A percentile compares a stretch with the other conserved stretches of the same genome.
Evolutionary conservation across 2,329 filamentous ascomycete species (phyloP).

Genomic region (Claviceps sorghi): DNA sequence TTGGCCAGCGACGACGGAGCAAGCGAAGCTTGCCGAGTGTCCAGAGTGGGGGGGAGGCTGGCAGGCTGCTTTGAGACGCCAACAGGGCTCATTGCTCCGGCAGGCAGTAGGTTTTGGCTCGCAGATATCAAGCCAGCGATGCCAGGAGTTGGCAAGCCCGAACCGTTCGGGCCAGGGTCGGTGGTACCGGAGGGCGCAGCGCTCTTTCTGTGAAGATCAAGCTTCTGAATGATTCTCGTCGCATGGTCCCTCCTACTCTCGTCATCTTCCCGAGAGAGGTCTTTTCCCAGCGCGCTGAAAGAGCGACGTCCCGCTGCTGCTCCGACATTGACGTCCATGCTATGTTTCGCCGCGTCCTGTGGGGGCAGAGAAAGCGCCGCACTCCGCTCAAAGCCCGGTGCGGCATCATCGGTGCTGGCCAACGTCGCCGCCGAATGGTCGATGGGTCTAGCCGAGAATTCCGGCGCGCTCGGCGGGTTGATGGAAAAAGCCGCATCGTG

Average conservation of each 20-base stretch:
- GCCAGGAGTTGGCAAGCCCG: conserved; percentile 35
- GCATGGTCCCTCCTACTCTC: conserved; percentile 70
- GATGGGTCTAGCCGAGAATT: conserved; percentile 70
- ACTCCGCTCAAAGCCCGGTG: conserved; percentile 38
- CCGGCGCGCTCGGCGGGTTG: conserved; percentile 70
- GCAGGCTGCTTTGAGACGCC: conserved; percentile 14
- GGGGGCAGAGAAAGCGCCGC: conserved; percentile 50
- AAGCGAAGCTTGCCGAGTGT: conserved; percentile 45
- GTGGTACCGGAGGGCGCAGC: conserved; percentile 35
- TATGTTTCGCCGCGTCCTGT: conserved; percentile 46
- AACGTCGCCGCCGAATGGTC: conserved; percentile 52
- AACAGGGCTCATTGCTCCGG: conserved; percentile 17
- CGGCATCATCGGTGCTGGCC: conserved; percentile 30
- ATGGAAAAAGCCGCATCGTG: conserved; percentile 78
- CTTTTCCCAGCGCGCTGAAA: conserved; percentile 35
- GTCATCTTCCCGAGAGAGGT: conserved; percentile 48
- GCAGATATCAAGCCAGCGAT: conserved; percentile 78
- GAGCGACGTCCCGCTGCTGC: conserved; percentile 35
- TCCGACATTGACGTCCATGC: conserved; percentile 48
- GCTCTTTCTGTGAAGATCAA: conserved; percentile 75
- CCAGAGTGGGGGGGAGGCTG: conserved; percentile 24
- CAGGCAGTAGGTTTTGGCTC: conserved; percentile 62
- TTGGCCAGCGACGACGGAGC: conserved; percentile 73
- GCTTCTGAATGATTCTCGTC: conserved; percentile 78
- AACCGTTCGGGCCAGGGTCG: conserved; percentile 20